Evolutionary conservation across 495 filamentous ascomycete species (phyloP), one percentile per base, ranked within the genome.

Genomic region (Penicillium salamii): DNA sequence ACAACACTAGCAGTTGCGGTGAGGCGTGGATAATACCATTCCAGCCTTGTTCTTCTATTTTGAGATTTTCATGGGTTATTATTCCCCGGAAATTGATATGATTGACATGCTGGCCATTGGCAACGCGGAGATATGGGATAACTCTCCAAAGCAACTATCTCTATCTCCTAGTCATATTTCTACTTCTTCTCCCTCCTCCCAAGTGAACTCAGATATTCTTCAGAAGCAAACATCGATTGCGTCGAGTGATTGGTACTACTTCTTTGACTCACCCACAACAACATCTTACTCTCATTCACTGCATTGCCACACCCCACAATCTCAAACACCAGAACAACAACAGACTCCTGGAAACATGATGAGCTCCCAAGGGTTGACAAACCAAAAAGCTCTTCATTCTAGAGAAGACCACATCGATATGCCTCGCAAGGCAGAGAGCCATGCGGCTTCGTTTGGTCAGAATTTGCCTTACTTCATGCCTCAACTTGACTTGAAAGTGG

Each of bases 1-100:
- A 57, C 61, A 46, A 65, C 61, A 46, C 20, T 42, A 38, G 42
- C 42, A 61, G 26, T 58, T 63, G 50, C 61, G 61, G 61, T 62
- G 58, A 62, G 42, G 51, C 34, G 19, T 50, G 28, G 12, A 14
- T 17, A 6, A 55, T 33, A 7, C 14, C 8, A 32, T n/a, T 13
- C n/a, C 33, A 8, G 14, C 19, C 7, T 13, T 36, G 12, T 17
- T n/a, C 24, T 18, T 39, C 21, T 36, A 11, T 47, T 15, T 41
- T 15, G 23, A 7, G 14, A 19, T 43, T 11, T 12, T 26, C 20
- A n/a, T 38, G 3, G 26, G 12, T 31, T 31, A 14, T 20, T 42
- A 23, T 42, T 12, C 4, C 32, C 29, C 13, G 1, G 20, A 4
- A 12, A 12, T 35, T 5, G 39, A 33, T 7, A 64, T 64, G 61